Evolutionary conservation across 2,329 filamentous ascomycete species (phyloP), one percentile per base, ranked within the genome.

Genomic region (Penicillium sp.): DNA sequence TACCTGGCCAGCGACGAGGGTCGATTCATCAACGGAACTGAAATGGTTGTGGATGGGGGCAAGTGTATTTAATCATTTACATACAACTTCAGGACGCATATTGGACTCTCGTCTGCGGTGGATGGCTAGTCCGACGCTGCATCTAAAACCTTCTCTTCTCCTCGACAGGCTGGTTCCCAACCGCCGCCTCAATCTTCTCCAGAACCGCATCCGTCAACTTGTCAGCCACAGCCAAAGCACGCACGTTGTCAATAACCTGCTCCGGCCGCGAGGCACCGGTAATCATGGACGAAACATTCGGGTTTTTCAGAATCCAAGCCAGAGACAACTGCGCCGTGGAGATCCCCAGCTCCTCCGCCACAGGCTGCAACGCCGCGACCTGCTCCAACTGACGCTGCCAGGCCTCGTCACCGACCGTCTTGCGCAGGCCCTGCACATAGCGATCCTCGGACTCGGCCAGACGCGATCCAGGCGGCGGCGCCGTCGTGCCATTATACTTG

Each of bases 1-100:
- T 89, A 83, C 58, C 62, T 89, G 31, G 82, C 81, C 2, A 85
- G 81, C 43, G 81, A 87, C 18, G 85, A 88, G 56, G 81, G 80
- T 0, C 74, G 70, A 3, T 87, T 88, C 53, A 78, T 89, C 47
- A 87, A 83, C 0, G 85, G 84, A 0, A 74, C 82, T n/a, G 83
- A 84, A 47, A 68, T 87, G 46, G 78, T 85, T 37, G 77, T 84
- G 29, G 78, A 81, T 64, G 78, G 78, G 27, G 75, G 75, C 18
- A 70, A 67, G 45, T 66, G 63, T 51, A 58, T 67, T 36, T 67
- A 53, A 45, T 28, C 21, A 28, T 19, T n/a, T n/a, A n/a, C n/a
- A n/a, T n/a, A n/a, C n/a, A n/a, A n/a, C n/a, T n/a, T n/a, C n/a
- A n/a, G n/a, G n/a, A n/a, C n/a, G n/a, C n/a, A n/a, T n/a, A n/a